Conservation (phyloP, 129 eudicot species). For the Pseudognaphalium luteoalbum region DNA sequence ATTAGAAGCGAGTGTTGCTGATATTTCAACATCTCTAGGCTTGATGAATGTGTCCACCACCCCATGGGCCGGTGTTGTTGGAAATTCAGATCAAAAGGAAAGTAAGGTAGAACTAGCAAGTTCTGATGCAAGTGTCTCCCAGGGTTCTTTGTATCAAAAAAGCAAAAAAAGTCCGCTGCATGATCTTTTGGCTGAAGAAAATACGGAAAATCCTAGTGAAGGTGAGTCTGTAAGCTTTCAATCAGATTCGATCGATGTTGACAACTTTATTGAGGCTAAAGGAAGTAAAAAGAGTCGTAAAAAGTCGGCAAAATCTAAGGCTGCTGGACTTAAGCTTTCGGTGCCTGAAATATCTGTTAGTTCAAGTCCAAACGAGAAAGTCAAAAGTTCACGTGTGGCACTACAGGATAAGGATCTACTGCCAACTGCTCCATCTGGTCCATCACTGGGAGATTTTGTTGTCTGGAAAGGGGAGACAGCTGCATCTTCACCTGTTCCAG, state of each 20-base stretch:
- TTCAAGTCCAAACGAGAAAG: slow-evolving; percentile 61
- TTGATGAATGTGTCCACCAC: slow-evolving; percentile 49
- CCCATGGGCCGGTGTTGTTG: slow-evolving; percentile 70
- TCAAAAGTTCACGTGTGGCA: slow-evolving; percentile 41
- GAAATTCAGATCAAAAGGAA: slow-evolving; percentile 53
- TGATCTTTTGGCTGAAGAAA: slow-evolving; percentile 56
- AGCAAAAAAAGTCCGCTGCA: slow-evolving; percentile 60
- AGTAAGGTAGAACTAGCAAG: slow-evolving; percentile 35
- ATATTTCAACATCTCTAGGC: slow-evolving; percentile 57
- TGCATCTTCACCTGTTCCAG: slow-evolving; percentile 65
- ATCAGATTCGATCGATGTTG: slow-evolving; percentile 46
- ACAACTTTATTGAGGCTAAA: slow-evolving; percentile 77
- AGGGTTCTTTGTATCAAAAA: slow-evolving; percentile 35
- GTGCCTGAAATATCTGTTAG: slow-evolving; percentile 50
- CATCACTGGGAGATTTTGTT: slow-evolving; percentile 87
- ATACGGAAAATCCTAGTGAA: slow-evolving; percentile 45
- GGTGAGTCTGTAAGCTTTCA: slow-evolving; percentile 37
- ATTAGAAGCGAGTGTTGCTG: slow-evolving; percentile 47
- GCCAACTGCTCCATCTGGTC: slow-evolving; percentile 79
- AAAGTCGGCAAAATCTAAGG: slow-evolving; percentile 80
- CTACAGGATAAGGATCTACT: slow-evolving; percentile 54
- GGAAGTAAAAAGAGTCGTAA: slow-evolving; percentile 87
- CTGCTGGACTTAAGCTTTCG: slow-evolving; percentile 56
- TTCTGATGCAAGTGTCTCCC: slow-evolving; percentile 14
- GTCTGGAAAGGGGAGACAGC: slow-evolving; percentile 86